Evolutionary conservation across 306 rosid genomes (phyloP).

Genomic region (Trifolium repens): DNA sequence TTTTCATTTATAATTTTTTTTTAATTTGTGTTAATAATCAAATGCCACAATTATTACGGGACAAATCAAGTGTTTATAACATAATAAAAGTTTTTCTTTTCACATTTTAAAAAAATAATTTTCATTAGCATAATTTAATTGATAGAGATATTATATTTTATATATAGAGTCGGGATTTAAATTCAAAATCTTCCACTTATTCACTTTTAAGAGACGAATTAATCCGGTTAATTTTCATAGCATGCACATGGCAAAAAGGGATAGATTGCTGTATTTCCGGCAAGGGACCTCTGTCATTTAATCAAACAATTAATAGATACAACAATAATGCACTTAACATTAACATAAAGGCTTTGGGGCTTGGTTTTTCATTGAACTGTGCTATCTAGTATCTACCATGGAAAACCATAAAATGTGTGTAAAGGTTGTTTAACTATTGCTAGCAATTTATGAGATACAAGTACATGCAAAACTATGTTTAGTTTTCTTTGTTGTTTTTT

Average conservation of each 20-base stretch:
- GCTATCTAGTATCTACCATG: neutral
- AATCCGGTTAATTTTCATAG: neutral
- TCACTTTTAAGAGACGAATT: too few species aligned
- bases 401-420: neutral
- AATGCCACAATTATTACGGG: too few species aligned
- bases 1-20: too few species aligned
- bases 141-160: too few species aligned
- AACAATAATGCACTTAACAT: neutral
- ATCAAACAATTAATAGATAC: neutral
- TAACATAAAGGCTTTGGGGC: neutral
- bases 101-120: too few species aligned
- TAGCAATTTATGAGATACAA: neutral
- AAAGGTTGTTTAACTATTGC: neutral
- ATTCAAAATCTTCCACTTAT: too few species aligned
- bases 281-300: neutral
- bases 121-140: too few species aligned
- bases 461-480: neutral
- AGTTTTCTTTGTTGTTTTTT: neutral
- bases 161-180: too few species aligned
- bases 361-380: neutral
- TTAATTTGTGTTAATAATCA: too few species aligned
- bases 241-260: slow-evolving; percentile 8
- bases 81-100: too few species aligned
- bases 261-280: neutral
- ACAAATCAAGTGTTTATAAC: too few species aligned